These are phyloP conservation scores for Fusarium tupiense DNA, from an alignment of 2,329 filamentous ascomycete species.

Conservation along the genomic window DNA sequence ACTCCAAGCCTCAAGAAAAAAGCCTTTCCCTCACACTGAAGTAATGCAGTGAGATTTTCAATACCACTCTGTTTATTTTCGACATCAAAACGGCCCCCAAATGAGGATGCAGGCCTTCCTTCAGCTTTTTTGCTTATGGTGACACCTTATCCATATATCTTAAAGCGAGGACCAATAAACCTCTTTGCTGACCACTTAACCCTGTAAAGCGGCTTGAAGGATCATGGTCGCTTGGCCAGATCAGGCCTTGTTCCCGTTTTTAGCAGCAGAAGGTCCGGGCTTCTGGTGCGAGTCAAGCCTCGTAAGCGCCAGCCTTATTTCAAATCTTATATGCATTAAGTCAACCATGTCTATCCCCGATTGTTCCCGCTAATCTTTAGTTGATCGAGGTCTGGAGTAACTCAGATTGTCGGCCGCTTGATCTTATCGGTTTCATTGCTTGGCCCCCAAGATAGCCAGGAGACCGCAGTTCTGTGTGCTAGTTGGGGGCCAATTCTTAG, in stretches of 20 bases:
- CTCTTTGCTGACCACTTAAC: background rate
- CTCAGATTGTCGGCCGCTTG: background rate
- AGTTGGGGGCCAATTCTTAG: background rate
- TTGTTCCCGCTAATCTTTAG: background rate
- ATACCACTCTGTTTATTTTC: background rate
- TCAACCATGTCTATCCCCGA: background rate
- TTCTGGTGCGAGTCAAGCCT: background rate
- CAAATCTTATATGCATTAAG: background rate
- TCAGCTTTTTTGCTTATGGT: slow-evolving; percentile 2
- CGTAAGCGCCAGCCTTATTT: slow-evolving; percentile 13
- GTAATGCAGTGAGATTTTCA: background rate
- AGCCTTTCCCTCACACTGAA: rapidly evolving
- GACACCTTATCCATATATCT: background rate
- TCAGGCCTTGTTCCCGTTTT: background rate
- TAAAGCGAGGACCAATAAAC: background rate
- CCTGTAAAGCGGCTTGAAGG: background rate
- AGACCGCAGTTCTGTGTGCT: background rate
- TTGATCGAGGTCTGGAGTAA: background rate
- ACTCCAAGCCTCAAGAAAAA: background rate
- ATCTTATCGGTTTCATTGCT: background rate
- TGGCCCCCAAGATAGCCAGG: background rate
- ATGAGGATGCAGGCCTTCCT: background rate
- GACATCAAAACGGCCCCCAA: slow-evolving; percentile 4
- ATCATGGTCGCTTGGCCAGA: background rate
- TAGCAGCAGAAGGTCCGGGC: background rate